Base-by-base conservation (phyloP, 805 yeast genomes). In the Pichia membranifaciens region DNA sequence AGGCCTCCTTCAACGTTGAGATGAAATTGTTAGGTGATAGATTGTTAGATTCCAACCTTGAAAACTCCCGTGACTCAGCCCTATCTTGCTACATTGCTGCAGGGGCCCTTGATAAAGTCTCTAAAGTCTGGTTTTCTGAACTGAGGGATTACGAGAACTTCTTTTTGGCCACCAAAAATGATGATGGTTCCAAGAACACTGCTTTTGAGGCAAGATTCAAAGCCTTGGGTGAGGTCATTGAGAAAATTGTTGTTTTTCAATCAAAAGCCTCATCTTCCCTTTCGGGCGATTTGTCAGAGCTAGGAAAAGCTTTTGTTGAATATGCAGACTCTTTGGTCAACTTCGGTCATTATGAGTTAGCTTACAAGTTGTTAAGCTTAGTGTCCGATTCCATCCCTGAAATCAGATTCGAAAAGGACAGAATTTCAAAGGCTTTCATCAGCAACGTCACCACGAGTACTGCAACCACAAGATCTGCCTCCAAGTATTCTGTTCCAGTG, bases 91-190 rank as follows among this genome's bases (percentile, higher is more conserved):
- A 82, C 63, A 71, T 88, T 54, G 85, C 88, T 18, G 96, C 96
- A 28, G 77, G 81, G 38, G 82, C 93, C 4, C 71, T 89, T 44
- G 95, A 84, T 52, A 85, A 82, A 59, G 82, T 88, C 41, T 78
- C 95, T 4, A 64, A 71, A 12, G 77, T 93, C 53, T 93, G 99
- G 99, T 74, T 87, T 44, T 71, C 78, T 23, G 99, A 93, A 65
- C 60, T 77, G 45, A 66, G 71, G 8, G 67, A 53, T 3, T 62
- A 66, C 50, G 81, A 78, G 58, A 48, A 57, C 5, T 58, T 57
- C 31, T 67, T 72, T 47, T 69, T 84, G 58, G 67, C 73, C 41
- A 59, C 70, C 25, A 40, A 38, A n/a, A 82, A 79, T 53, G 65
- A 68, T 9, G 64, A 70, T 34, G 62, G 76, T 36, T 28, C 46